Evolutionary conservation across 441 rosid species (phyloP), one percentile per base, ranked within the genome.

Genomic region (Erodium moschatum): DNA sequence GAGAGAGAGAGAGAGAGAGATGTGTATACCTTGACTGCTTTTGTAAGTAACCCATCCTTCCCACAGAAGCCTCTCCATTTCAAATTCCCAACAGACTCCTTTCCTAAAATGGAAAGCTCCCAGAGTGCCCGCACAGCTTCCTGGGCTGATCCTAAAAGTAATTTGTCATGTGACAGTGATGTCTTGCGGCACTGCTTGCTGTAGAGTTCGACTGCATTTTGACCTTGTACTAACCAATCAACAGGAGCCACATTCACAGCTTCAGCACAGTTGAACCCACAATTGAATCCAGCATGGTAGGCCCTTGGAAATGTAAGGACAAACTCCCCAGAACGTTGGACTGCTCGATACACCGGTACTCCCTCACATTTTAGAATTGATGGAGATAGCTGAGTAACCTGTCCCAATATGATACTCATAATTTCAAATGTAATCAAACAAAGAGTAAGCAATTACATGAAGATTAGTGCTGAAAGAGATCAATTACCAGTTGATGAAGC

Each of bases 201-300:
- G 74, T 90, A 88, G 42, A 74, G 77, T 75, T 82, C 87, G 35
- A 81, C 86, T 76, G 83, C 81, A 71, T 78, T 73, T 75, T 81
- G 87, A 35, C 96, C 95, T 67, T 83, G 82, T 40, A 85, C 85
- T 77, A 92, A 76, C 98, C 98, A 92, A 48, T 88, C 90, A 19
- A 90, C 63, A 29, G 87, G 89, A 74, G 96, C 98, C 60, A 90
- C 78, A 75, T 84, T 88, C 66, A 80, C 87, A 67, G 85, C 79
- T 86, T 87, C 95, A 13, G 81, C 80, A 69, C 87, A 87, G 80
- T 87, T 90, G 68, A 90, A 92, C 46, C 98, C 98, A 76, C 83
- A 79, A 67, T 90, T 85, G 73, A 90, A 85, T 63, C 86, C 86
- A 10, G 88, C 84, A 79, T 86, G 80, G 77, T 79, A 82, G 61